Percentiles rank a stretch among this genome's conserved stretches.
Conservation (phyloP, 352 stramenopile genomes). For the Phytophthora vignae region DNA sequence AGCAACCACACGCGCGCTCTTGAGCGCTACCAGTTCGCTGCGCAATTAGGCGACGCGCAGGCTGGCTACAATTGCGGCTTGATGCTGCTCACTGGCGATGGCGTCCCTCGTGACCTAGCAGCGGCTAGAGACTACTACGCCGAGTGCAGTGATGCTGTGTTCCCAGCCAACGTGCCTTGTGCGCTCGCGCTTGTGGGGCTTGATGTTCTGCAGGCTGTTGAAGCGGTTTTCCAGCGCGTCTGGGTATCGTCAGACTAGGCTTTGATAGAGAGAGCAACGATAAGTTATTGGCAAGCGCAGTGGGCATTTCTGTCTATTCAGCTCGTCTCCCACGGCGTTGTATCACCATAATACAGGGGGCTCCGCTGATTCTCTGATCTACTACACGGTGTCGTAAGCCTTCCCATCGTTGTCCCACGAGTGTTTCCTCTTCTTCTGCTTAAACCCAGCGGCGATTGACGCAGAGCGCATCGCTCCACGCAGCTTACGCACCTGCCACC, state of each 20-base stretch:
- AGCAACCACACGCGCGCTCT: slow-evolving; percentile 63
- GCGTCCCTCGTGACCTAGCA: slow-evolving; percentile 46
- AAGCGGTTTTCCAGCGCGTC: slow-evolving; percentile 13
- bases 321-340: slow-evolving; percentile 18
- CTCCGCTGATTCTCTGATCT: slow-evolving; percentile 18
- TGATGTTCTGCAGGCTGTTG: slow-evolving; percentile 30
- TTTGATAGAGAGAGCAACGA: slow-evolving; percentile 9
- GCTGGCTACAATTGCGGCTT: slow-evolving; percentile 69
- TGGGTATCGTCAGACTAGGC: slow-evolving; percentile 17
- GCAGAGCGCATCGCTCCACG: slow-evolving; percentile 39
- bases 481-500: slow-evolving; percentile 59
- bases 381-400: slow-evolving; percentile 75
- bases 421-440: slow-evolving; percentile 66
- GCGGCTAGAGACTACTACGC: slow-evolving; percentile 61
- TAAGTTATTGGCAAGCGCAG: slow-evolving; percentile 34
- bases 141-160: slow-evolving; percentile 57
- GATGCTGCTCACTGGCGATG: slow-evolving; percentile 64
- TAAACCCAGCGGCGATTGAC: slow-evolving; percentile 49
- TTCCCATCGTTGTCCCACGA: slow-evolving; percentile 72
- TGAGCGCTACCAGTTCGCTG: slow-evolving; percentile 59
- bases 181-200: slow-evolving; percentile 47
- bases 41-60: slow-evolving; percentile 64
- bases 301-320: slow-evolving; percentile 38
- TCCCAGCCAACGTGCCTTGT: slow-evolving; percentile 75
- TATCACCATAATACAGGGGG: slow-evolving; percentile 31